A percentile compares a stretch with the other conserved stretches of the same genome.
Evolutionary conservation across 2,329 filamentous ascomycete genomes (phyloP).

Genomic region (Paecilomyces formosus): DNA sequence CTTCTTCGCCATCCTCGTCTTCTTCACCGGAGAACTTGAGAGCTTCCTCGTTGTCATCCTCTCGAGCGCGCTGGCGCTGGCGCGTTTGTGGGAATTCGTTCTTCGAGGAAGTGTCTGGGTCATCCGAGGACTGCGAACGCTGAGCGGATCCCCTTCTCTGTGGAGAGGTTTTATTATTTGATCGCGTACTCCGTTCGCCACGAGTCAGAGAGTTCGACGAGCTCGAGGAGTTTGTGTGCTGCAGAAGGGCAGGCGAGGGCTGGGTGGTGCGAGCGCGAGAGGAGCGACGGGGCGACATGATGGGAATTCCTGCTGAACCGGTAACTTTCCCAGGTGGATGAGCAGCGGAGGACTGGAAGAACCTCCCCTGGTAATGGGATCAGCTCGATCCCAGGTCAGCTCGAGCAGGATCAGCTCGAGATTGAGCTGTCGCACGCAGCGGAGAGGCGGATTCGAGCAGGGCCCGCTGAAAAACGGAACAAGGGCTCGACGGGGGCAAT

Average conservation of each 20-base stretch:
- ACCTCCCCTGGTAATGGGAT: slow-evolving; percentile 7
- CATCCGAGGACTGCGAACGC: slow-evolving; percentile 47
- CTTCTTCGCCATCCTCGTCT: slow-evolving; percentile 64
- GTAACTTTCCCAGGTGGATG: background rate
- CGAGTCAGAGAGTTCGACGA: slow-evolving; percentile 64
- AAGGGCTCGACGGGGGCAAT: slow-evolving; percentile 7
- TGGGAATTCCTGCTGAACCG: slow-evolving; percentile 8
- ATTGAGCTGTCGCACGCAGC: slow-evolving; percentile 17
- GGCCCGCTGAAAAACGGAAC: slow-evolving; percentile 8
- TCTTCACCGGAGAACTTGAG: slow-evolving; percentile 38
- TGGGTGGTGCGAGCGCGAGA: slow-evolving; percentile 80
- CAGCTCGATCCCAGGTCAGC: slow-evolving; percentile 2
- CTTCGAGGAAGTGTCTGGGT: slow-evolving; percentile 41
- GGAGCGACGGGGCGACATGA: slow-evolving; percentile 73
- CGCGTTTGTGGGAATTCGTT: slow-evolving; percentile 64
- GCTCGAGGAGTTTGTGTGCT: slow-evolving; percentile 71
- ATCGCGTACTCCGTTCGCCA: slow-evolving; percentile 65
- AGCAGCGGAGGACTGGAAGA: background rate
- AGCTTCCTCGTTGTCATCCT: slow-evolving; percentile 53
- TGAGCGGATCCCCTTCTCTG: slow-evolving; percentile 65
- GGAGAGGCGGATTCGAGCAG: slow-evolving; percentile 13
- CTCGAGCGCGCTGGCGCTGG: slow-evolving; percentile 68
- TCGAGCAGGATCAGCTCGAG: slow-evolving; percentile 10
- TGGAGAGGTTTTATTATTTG: slow-evolving; percentile 64
- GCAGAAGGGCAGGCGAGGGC: slow-evolving; percentile 58